These are phyloP conservation scores for Stellera chamaejasme DNA, from an alignment of 345 rosid species.

Conservation along the genomic window DNA sequence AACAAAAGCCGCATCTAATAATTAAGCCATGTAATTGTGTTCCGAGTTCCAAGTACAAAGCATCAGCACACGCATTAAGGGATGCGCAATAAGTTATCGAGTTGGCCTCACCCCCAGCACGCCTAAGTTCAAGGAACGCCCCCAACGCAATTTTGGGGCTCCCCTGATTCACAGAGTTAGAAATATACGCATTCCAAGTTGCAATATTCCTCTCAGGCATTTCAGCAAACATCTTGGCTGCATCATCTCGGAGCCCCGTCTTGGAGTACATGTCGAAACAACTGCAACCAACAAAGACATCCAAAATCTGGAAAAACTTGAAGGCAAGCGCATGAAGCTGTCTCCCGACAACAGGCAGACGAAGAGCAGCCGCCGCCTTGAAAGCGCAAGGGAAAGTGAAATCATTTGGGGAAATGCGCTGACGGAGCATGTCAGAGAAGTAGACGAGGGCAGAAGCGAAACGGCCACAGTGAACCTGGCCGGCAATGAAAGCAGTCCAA, in stretches of 20 bases:
- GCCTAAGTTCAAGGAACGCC: constrained; percentile 46
- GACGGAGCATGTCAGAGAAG: constrained; percentile 45
- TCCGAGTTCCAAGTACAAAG: constrained; percentile 38
- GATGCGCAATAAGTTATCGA: constrained; percentile 56
- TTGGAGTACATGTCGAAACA: constrained; percentile 77
- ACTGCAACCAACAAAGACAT: constrained; percentile 69
- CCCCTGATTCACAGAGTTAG: constrained; percentile 58
- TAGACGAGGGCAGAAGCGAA: constrained; percentile 43
- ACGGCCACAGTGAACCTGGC: constrained; percentile 54
- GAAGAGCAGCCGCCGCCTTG: constrained; percentile 58
- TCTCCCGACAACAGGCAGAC: constrained; percentile 30
- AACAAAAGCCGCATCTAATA: constrained; percentile 46
- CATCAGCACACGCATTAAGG: constrained; percentile 67
- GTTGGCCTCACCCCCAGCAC: constrained; percentile 53
- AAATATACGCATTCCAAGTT: constrained; percentile 72
- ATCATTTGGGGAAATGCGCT: constrained; percentile 57
- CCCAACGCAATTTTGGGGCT: constrained; percentile 36
- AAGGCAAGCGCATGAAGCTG: constrained; percentile 59
- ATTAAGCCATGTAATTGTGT: constrained; percentile 57
- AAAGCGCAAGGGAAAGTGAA: constrained; percentile 78
- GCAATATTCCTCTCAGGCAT: constrained; percentile 55
- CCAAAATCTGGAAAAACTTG: constrained; percentile 40
- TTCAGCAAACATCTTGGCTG: constrained; percentile 68
- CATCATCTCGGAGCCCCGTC: constrained; percentile 38
- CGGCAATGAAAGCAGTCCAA: constrained; percentile 73